Evolutionary conservation across 306 rosid species (phyloP).

Genomic region (Abrus precatorius): DNA sequence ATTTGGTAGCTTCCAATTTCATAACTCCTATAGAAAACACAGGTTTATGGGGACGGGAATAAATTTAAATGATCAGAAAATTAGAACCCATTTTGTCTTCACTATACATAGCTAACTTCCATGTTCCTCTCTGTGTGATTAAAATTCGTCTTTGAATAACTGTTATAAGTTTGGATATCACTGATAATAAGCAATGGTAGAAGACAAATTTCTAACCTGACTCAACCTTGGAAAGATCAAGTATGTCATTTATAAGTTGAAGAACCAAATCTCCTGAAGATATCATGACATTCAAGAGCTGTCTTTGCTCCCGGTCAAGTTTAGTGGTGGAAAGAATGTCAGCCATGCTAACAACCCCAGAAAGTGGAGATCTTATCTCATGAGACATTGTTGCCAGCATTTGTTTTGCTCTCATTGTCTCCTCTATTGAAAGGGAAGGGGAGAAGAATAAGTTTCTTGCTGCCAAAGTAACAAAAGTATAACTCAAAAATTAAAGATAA

Average conservation of each 20-base stretch:
- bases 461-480: constrained; percentile 23
- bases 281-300: constrained; percentile 88
- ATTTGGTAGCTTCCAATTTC: constrained; percentile 97
- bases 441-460: constrained; percentile 37
- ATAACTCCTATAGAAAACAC: constrained; percentile 72
- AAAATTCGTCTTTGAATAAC: constrained; percentile 6
- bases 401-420: constrained; percentile 98
- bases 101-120: neutral
- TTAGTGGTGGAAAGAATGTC: constrained; percentile 89
- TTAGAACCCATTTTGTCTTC: constrained; percentile 23
- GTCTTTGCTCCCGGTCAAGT: constrained; percentile 88
- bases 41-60: constrained; percentile 18
- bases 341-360: constrained; percentile 99
- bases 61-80: constrained; percentile 36
- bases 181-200: neutral
- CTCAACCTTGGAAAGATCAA: constrained; percentile 99
- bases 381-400: constrained; percentile 99
- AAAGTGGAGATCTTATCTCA: constrained; percentile 94
- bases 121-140: constrained; percentile 8
- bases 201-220: constrained; percentile 74
- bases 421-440: constrained; percentile 61
- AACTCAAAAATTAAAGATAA: constrained; percentile 36
- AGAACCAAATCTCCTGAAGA: constrained; percentile 99
- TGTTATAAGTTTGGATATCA: constrained; percentile 1
- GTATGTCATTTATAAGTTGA: constrained; percentile 97